Conservation (phyloP, 2,329 filamentous ascomycete genomes). For the Madurella mycetomatis region DNA sequence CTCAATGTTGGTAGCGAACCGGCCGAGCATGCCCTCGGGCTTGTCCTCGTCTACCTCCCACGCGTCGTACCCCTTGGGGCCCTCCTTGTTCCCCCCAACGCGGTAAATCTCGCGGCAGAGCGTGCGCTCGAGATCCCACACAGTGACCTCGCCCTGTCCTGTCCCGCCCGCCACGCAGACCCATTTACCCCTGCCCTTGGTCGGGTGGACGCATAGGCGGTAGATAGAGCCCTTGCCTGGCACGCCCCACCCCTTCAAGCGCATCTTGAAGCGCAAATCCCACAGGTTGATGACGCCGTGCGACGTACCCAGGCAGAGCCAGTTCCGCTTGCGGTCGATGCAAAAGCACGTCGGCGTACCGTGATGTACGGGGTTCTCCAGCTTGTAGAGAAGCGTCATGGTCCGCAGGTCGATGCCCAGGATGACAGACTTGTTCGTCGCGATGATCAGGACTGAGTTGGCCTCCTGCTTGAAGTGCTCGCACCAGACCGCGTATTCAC, state of each 20-base stretch:
- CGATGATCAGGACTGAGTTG: constrained; percentile 76
- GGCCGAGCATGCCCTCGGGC: constrained; percentile 77
- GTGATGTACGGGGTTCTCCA: constrained; percentile 87
- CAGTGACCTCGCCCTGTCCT: constrained; percentile 80
- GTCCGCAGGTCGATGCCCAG: constrained; percentile 80
- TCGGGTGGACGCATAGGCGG: constrained; percentile 72
- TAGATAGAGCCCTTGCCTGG: constrained; percentile 77
- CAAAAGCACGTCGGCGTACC: constrained; percentile 90
- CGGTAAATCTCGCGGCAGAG: constrained; percentile 87
- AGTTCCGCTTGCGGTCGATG: constrained; percentile 78
- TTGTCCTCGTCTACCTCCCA: constrained; percentile 89
- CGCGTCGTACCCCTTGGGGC: constrained; percentile 66
- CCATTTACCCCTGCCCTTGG: constrained; percentile 73
- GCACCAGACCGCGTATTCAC: constrained; percentile 81
- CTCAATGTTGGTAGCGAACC: constrained; percentile 74
- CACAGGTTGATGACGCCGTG: constrained; percentile 91
- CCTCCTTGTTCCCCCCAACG: constrained; percentile 57
- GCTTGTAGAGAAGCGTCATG: constrained; percentile 74
- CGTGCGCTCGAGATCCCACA: constrained; percentile 92
- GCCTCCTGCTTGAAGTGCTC: constrained; percentile 85
- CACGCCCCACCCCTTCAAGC: constrained; percentile 83
- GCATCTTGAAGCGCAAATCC: constrained; percentile 92
- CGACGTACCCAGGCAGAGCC: constrained; percentile 86
- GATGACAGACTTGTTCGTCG: constrained; percentile 80
- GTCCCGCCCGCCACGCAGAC: constrained; percentile 87